phyloP scores from a whole-genome alignment of 495 filamentous ascomycete species.

The Terfezia boudieri region DNA sequence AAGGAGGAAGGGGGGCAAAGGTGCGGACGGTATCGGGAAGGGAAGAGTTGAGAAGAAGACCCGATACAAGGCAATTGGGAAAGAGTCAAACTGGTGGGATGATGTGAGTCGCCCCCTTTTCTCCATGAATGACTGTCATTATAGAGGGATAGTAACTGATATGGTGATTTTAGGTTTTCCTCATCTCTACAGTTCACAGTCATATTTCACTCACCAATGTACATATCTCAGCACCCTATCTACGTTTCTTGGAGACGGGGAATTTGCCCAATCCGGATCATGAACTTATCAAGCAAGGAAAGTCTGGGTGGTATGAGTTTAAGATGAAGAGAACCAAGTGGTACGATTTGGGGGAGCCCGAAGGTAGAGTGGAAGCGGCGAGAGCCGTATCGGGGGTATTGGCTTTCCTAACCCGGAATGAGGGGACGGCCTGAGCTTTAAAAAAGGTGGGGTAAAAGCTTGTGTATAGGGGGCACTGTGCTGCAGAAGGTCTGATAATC shows the following conservation, averaged over 20 bases:
- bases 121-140: not conserved
- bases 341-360: constrained; percentile 13
- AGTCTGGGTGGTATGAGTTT: constrained; percentile 10
- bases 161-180: constrained; percentile 8
- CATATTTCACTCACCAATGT: constrained; percentile 13
- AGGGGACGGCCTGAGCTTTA: constrained; percentile 2
- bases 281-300: constrained; percentile 10
- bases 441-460: no score
- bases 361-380: constrained; percentile 14
- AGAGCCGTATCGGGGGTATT: constrained; percentile 10
- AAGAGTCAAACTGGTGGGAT: constrained; percentile 12
- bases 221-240: constrained; percentile 12
- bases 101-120: constrained; percentile 6
- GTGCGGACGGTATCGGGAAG: constrained; percentile 1
- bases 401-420: constrained; percentile 9
- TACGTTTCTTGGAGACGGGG: constrained; percentile 16
- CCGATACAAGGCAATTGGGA: constrained; percentile 12
- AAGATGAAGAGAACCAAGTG: constrained; percentile 14
- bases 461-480: no score
- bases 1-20: constrained; percentile 13
- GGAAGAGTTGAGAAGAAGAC: constrained; percentile 15
- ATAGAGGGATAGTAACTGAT: not conserved
- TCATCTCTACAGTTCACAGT: constrained; percentile 15
- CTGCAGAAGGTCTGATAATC: no score
- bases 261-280: constrained; percentile 12